Evolutionary conservation across 768 basidiomycete species (phyloP).

Genomic region (Termitomyces sp.): DNA sequence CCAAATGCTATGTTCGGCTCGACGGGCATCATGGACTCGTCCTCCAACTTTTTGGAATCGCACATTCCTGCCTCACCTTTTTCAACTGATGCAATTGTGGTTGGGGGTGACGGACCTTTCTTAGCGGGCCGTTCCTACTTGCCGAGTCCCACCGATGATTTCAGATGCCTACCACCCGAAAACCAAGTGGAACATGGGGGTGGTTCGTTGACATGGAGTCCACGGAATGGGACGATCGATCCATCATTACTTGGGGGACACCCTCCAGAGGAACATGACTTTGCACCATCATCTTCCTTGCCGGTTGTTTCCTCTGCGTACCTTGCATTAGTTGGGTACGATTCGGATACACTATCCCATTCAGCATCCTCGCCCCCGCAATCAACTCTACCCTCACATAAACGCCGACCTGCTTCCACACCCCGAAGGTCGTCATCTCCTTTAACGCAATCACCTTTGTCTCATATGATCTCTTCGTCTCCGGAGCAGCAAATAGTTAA

Average conservation of each 20-base stretch:
- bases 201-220: neutral
- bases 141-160: neutral
- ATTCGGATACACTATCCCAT: neutral
- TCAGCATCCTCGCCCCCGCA: neutral
- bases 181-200: neutral
- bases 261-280: neutral
- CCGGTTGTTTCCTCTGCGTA: neutral
- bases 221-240: constrained; percentile 17
- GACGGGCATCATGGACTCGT: neutral
- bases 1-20: neutral
- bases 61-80: constrained; percentile 1
- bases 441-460: neutral
- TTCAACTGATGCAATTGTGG: neutral
- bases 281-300: neutral
- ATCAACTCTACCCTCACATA: no score
- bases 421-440: neutral
- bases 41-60: neutral
- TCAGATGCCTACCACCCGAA: neutral
- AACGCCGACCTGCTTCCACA: neutral
- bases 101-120: neutral
- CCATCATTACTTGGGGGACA: constrained; percentile 15
- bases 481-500: neutral
- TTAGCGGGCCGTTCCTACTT: neutral
- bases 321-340: neutral
- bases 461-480: neutral